These are phyloP conservation scores for Austroboletus novae-zelandiae DNA, from an alignment of 1,284 basidiomycete genomes.

Conservation along the genomic window DNA sequence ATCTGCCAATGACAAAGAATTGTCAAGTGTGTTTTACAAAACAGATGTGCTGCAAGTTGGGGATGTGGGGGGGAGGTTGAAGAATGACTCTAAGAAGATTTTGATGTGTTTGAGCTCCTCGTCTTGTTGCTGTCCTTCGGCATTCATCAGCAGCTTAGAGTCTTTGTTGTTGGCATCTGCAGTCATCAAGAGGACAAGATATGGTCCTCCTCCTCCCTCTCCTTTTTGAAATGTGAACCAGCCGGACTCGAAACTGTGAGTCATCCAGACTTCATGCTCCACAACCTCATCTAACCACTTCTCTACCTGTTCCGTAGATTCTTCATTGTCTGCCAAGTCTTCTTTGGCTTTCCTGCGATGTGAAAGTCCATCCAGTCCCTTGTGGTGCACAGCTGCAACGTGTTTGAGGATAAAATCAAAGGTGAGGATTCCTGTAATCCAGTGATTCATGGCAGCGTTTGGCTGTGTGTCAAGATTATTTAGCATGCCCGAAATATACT, in stretches of 20 bases:
- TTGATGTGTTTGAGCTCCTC: neutral
- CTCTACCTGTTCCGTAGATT: neutral
- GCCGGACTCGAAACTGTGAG: neutral
- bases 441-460: constrained; percentile 37
- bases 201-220: neutral
- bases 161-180: neutral
- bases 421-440: constrained; percentile 37
- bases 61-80: neutral
- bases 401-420: constrained; percentile 32
- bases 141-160: neutral
- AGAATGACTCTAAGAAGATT: neutral
- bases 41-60: neutral
- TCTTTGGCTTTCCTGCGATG: neutral
- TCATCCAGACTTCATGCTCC: neutral
- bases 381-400: neutral
- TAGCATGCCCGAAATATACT: constrained; percentile 6
- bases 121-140: neutral
- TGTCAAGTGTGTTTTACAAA: neutral
- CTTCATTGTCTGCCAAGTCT: neutral
- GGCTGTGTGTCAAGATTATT: constrained; percentile 18
- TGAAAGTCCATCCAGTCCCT: neutral
- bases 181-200: neutral
- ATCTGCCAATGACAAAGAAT: neutral
- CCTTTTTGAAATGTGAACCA: neutral
- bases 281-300: neutral